Conservation (phyloP, 2,329 filamentous ascomycete species). For the Clathrospora elynae region DNA sequence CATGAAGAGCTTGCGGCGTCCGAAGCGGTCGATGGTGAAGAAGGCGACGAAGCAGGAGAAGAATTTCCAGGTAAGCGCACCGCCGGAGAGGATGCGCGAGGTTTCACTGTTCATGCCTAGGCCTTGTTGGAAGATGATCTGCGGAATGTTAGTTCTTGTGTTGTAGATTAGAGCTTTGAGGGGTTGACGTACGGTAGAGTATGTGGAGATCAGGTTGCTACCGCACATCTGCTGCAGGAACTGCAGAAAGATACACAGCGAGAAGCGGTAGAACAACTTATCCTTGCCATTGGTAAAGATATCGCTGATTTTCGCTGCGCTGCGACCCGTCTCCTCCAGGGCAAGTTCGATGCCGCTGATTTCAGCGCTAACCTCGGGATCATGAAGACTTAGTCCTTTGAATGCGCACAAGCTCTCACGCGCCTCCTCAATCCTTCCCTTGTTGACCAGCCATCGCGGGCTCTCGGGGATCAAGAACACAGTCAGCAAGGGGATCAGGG, state of each 20-base stretch:
- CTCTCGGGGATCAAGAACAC: constrained; percentile 75
- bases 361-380: constrained; percentile 63
- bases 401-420: constrained; percentile 51
- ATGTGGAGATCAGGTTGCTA: constrained; percentile 57
- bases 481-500: constrained; percentile 58
- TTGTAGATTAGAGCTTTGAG: constrained; percentile 43
- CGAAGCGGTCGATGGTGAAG: constrained; percentile 73
- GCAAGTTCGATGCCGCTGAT: constrained; percentile 65
- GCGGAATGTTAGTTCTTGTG: background rate
- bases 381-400: constrained; percentile 47
- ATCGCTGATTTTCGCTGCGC: constrained; percentile 65
- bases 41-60: constrained; percentile 66
- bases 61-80: constrained; percentile 63
- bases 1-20: constrained; percentile 64
- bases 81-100: constrained; percentile 66
- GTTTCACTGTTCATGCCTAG: constrained; percentile 53
- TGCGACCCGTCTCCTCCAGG: constrained; percentile 56
- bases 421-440: constrained; percentile 69
- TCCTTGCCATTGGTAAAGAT: constrained; percentile 63
- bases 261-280: constrained; percentile 66
- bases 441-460: constrained; percentile 70
- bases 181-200: constrained; percentile 56
- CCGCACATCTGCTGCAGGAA: constrained; percentile 60
- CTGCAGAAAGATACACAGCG: constrained; percentile 57
- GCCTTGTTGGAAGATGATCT: constrained; percentile 53